Percentiles rank a stretch among this genome's conserved stretches.
phyloP scores from a whole-genome alignment of 371 early-diverging fungal genomes.

The Saksenaea oblongispora region DNA sequence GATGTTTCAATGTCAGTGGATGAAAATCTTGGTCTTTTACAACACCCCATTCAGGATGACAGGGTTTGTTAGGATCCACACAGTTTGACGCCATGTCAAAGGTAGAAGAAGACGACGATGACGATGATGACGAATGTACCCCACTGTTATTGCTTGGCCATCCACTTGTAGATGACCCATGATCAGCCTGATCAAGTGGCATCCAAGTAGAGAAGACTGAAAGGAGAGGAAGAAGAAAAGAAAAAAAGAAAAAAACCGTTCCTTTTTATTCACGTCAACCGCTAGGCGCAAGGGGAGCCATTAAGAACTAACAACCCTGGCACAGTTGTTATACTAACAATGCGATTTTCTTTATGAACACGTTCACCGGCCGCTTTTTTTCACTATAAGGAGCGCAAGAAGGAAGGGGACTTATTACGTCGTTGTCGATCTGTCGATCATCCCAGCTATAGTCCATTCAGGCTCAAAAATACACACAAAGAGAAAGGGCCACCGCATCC shows the following conservation, averaged over 20 bases:
- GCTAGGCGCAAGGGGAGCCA: not conserved
- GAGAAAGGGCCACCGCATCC: too few species aligned
- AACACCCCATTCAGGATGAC: conserved; percentile 51
- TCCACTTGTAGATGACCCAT: not conserved
- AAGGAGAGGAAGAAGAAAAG: not conserved
- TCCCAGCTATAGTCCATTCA: too few species aligned
- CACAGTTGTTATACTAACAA: not conserved
- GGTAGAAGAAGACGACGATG: not conserved
- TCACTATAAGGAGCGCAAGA: too few species aligned
- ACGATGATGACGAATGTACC: not conserved
- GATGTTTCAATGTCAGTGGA: conserved; percentile 47
- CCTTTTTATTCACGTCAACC: not conserved
- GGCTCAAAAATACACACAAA: too few species aligned
- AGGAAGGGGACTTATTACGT: too few species aligned
- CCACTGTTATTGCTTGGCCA: not conserved
- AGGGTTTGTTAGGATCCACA: conserved; percentile 32
- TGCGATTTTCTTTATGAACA: too few species aligned
- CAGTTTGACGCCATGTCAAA: not conserved
- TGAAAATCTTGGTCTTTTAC: conserved; percentile 48
- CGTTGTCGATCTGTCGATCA: too few species aligned
- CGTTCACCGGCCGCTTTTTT: too few species aligned
- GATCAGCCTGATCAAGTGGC: not conserved
- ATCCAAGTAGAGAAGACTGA: not conserved
- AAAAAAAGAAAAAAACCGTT: not conserved
- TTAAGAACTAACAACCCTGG: not conserved